Base-by-base conservation (phyloP, 2,329 filamentous ascomycete species). In the Thielaviopsis euricoi region DNA sequence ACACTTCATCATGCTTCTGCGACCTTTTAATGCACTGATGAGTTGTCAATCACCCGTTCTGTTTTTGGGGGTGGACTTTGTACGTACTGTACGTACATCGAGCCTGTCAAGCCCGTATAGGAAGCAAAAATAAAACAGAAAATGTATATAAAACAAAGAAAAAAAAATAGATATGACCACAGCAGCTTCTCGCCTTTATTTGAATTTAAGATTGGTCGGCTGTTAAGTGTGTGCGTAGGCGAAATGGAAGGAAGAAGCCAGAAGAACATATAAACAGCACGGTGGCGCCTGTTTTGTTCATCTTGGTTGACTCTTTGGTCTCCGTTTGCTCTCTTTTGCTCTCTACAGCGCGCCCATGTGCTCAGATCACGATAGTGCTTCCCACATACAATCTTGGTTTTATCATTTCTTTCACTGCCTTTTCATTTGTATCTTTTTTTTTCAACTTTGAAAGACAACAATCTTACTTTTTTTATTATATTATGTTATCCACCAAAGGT, bases 21-120 rank as follows among this genome's bases (percentile, higher is more conserved):
- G 78, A 82, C 64, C 69, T 82, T 2, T 72, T 80, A 62, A 73
- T 83, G 69, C 69, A 71, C 62, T 67, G 67, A 69, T 71, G 69
- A 69, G 69, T 67, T 71, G 69, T 68, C 69, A 68, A 71, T 70
- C 68, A 67, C 69, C 70, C 52, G 53, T 29, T 21, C 43, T 48
- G 15, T n/a, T 48, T 48, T 69, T 68, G 69, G 68, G 68, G 68
- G 68, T 71, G 70, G 68, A 67, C 68, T 70, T 67, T 70, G 68
- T 69, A 67, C 69, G 70, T 68, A 68, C 65, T 48, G 46, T 23
- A 26, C 48, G 46, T 37, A 37, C 48, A 25, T 52, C 37, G 37
- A 17, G n/a, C 17, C 10, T 43, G 29, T 43, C 37, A 43, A 43
- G 37, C 37, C 17, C 37, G 13, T 43, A 43, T 43, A 43, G 6